Conservation (phyloP, 2,329 filamentous ascomycete species). For the Cordyceps militaris region DNA sequence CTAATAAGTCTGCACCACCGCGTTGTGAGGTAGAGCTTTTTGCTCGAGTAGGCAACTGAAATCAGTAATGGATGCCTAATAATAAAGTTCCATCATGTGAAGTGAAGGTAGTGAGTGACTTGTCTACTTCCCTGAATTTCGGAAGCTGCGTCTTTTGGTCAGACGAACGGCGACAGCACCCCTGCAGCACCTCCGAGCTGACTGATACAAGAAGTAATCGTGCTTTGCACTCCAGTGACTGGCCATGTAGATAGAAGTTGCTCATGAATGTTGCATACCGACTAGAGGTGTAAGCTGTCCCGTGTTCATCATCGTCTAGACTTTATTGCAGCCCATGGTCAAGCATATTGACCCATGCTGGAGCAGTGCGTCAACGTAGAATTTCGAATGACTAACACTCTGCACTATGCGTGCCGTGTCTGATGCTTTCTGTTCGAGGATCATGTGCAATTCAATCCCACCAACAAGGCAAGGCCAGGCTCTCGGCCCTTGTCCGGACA, state of each 20-base stretch:
- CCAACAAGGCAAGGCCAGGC: slow-evolving; percentile 3
- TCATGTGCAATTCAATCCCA: neutral
- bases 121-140: neutral
- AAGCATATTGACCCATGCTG: neutral
- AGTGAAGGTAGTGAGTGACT: neutral
- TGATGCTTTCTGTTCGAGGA: neutral
- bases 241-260: too few relatives aligned
- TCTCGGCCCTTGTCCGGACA: slow-evolving; percentile 11
- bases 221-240: too few relatives aligned
- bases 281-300: neutral
- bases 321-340: neutral
- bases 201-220: too few relatives aligned
- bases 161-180: neutral
- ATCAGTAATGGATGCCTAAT: too few relatives aligned
- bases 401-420: neutral
- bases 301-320: neutral
- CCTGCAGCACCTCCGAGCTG: too few relatives aligned
- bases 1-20: neutral
- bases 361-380: neutral
- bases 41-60: neutral
- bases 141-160: neutral
- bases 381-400: neutral
- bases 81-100: too few relatives aligned
- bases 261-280: neutral
- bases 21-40: neutral